A percentile compares a stretch with the other conserved stretches of the same genome.
Conservation (phyloP, 768 basidiomycete genomes). For the Kockovaella imperatae region DNA sequence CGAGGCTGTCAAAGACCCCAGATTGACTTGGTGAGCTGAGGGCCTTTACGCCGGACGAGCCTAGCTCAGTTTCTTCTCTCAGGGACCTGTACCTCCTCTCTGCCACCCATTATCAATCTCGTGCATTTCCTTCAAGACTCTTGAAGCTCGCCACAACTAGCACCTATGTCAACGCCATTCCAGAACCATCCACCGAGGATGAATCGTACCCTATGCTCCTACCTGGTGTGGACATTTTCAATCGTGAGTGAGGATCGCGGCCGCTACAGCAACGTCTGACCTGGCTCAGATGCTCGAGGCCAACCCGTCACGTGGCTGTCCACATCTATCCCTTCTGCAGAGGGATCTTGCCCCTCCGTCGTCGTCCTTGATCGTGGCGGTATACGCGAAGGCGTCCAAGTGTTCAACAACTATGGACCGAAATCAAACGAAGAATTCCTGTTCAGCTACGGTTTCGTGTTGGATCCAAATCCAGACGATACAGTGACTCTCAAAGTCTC, state of each 20-base stretch:
- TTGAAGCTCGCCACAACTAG: slow-evolving; percentile 51
- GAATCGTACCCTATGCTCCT: slow-evolving; percentile 63
- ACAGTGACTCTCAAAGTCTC: slow-evolving; percentile 70
- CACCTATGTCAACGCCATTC: slow-evolving; percentile 12
- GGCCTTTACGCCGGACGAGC: background rate
- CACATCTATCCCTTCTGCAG: slow-evolving; percentile 17
- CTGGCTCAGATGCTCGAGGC: slow-evolving; percentile 53
- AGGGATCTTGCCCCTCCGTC: slow-evolving; percentile 1
- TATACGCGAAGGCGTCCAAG: slow-evolving; percentile 50
- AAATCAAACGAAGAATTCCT: slow-evolving; percentile 86
- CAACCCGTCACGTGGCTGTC: slow-evolving; percentile 78
- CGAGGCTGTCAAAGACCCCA: slow-evolving; percentile 44
- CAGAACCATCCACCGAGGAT: slow-evolving; percentile 13
- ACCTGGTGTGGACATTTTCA: slow-evolving; percentile 77
- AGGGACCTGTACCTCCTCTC: slow-evolving; percentile 69
- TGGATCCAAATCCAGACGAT: slow-evolving; percentile 73
- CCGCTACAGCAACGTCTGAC: background rate
- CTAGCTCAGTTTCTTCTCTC: background rate
- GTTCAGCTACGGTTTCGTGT: slow-evolving; percentile 82
- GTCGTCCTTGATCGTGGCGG: slow-evolving; percentile 52
- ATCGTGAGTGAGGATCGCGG: slow-evolving; percentile 47
- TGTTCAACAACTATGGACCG: slow-evolving; percentile 86
- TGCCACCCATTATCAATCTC: slow-evolving; percentile 71
- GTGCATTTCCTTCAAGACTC: slow-evolving; percentile 81
- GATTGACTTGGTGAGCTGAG: slow-evolving; percentile 59